Percentiles rank a stretch among this genome's conserved stretches.
Evolutionary conservation across 2,329 filamentous ascomycete genomes (phyloP).

Genomic region (Exophiala lecanii-corni): DNA sequence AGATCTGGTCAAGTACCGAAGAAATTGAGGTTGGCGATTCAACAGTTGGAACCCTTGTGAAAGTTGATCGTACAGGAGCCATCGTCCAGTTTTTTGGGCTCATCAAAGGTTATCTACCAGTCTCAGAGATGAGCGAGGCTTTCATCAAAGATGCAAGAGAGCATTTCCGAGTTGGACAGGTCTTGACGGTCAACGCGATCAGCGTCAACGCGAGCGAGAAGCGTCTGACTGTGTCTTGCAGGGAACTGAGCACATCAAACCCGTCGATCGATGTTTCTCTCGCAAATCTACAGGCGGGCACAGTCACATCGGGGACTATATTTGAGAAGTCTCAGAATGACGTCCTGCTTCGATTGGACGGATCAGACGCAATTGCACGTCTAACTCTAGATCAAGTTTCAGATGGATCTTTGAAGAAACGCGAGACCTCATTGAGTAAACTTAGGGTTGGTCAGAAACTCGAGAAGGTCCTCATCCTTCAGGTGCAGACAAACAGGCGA

Average conservation of each 20-base stretch:
- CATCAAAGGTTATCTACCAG: constrained; percentile 80
- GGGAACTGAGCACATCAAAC: constrained; percentile 59
- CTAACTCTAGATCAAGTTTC: constrained; percentile 74
- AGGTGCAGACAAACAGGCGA: constrained; percentile 73
- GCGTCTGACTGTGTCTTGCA: constrained; percentile 85
- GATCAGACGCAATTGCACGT: constrained; percentile 69
- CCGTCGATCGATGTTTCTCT: constrained; percentile 14
- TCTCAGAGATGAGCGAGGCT: constrained; percentile 96
- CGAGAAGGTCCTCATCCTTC: constrained; percentile 76
- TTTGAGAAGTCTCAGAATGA: constrained; percentile 76
- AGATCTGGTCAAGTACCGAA: constrained; percentile 74
- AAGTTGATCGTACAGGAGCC: constrained; percentile 71
- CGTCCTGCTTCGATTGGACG: constrained; percentile 69
- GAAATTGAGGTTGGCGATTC: constrained; percentile 69
- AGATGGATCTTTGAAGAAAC: constrained; percentile 78
- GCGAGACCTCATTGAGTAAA: constrained; percentile 69
- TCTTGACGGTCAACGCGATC: constrained; percentile 83
- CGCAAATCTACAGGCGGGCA: constrained; percentile 59
- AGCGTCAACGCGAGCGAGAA: constrained; percentile 67
- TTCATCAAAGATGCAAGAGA: constrained; percentile 84
- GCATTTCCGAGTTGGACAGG: constrained; percentile 86
- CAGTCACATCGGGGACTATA: constrained; percentile 71
- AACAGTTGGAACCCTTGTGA: constrained; percentile 81
- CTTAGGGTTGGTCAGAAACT: constrained; percentile 80
- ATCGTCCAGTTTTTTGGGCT: constrained; percentile 87